A percentile compares a stretch with the other conserved stretches of the same genome.
phyloP scores from a whole-genome alignment of 495 filamentous ascomycete species.

The Chaetomium cochliodes region DNA sequence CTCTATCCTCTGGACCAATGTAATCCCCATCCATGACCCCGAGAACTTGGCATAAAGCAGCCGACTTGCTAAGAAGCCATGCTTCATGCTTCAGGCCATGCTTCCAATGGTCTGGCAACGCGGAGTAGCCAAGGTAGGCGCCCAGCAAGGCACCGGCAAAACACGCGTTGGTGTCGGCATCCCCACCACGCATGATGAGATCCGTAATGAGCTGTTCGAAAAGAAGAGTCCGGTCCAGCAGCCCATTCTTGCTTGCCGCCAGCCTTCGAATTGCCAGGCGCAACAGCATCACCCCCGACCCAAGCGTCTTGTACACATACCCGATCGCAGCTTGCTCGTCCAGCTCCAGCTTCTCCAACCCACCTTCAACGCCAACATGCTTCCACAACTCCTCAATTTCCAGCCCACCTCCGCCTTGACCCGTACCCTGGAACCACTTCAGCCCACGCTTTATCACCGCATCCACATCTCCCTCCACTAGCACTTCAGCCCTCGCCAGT shows the following conservation, averaged over 20 bases:
- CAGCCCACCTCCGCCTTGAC: conserved; percentile 24
- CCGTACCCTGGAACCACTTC: conserved; percentile 28
- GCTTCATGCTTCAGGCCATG: conserved; percentile 41
- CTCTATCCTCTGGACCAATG: conserved; percentile 31
- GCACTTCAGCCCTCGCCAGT: conserved; percentile 44
- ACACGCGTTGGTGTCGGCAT: conserved; percentile 53
- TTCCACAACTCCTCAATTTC: conserved; percentile 39
- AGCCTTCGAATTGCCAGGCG: conserved; percentile 37
- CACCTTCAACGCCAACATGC: conserved; percentile 29
- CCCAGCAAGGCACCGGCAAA: conserved; percentile 49
- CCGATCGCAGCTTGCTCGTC: conserved; percentile 44
- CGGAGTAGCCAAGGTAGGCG: conserved; percentile 42
- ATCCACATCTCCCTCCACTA: conserved; percentile 37
- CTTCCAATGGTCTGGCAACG: conserved; percentile 45
- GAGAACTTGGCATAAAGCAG: conserved; percentile 31
- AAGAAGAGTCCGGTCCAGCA: conserved; percentile 21
- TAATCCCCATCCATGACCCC: conserved; percentile 34
- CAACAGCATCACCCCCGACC: conserved; percentile 41
- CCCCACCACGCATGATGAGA: conserved; percentile 49
- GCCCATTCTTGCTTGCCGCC: conserved; percentile 5
- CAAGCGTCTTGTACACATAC: conserved; percentile 53
- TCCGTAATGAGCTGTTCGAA: conserved; percentile 47
- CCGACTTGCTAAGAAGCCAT: conserved; percentile 44
- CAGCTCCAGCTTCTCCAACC: conserved; percentile 38
- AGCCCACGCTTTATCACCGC: conserved; percentile 28